Conservation (phyloP, 345 rosid genomes). For the Linum usitatissimum region DNA sequence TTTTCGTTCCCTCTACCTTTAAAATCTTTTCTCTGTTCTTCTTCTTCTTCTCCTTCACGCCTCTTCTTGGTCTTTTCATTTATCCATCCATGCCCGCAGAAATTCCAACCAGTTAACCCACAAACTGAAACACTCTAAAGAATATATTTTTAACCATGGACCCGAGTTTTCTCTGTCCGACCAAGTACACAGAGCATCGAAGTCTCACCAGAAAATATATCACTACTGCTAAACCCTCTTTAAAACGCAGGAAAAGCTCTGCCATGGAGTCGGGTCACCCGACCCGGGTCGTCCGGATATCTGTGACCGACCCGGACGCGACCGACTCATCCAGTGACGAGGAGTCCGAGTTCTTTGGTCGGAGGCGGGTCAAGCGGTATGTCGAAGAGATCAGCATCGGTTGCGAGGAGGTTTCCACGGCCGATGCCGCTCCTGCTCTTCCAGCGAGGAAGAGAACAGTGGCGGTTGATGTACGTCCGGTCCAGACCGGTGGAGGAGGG, state of each 20-base stretch:
- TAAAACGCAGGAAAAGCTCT: constrained; percentile 8
- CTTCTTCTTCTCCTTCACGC: neutral
- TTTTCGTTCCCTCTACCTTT: too few relatives aligned
- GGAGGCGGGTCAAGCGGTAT: constrained; percentile 56
- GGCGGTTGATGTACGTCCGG: neutral
- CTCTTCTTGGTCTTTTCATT: constrained; percentile 7
- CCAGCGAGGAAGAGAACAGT: constrained; percentile 20
- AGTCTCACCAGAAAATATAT: constrained; percentile 32
- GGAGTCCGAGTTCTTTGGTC: constrained; percentile 31
- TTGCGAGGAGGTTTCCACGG: constrained; percentile 12
- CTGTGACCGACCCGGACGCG: constrained; percentile 60
- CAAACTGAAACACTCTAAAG: neutral
- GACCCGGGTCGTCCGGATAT: constrained; percentile 31
- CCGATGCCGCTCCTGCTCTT: neutral
- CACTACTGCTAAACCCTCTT: constrained; percentile 19
- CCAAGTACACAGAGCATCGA: constrained; percentile 60
- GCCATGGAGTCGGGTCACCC: constrained; percentile 10
- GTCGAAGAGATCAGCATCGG: constrained; percentile 60
- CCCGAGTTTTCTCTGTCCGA: constrained; percentile 38
- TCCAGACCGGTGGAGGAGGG: neutral
- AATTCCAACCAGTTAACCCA: neutral
- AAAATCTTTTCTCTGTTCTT: neutral
- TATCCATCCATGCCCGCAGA: neutral
- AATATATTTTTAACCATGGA: constrained; percentile 18
- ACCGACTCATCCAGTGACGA: constrained; percentile 94